A percentile compares a stretch with the other conserved stretches of the same genome.
phyloP scores from a whole-genome alignment of 371 early-diverging fungal genomes.

The Zancudomyces culisetae region DNA sequence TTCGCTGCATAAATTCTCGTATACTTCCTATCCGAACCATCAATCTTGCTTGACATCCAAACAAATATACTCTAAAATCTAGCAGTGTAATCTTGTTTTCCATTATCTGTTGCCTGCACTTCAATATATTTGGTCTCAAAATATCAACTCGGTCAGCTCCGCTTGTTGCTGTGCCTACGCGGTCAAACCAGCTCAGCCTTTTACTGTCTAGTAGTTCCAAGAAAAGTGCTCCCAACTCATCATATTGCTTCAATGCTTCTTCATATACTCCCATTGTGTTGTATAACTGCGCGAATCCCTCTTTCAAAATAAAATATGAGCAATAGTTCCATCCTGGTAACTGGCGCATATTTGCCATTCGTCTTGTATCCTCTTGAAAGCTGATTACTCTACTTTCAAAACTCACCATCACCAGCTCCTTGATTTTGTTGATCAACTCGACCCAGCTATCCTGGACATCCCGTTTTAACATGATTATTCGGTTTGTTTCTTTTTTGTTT shows the following conservation, averaged over 20 bases:
- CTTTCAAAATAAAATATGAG: slow-evolving; percentile 85
- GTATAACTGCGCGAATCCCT: slow-evolving; percentile 68
- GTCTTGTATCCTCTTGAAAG: slow-evolving; percentile 71
- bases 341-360: slow-evolving; percentile 71
- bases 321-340: slow-evolving; percentile 97
- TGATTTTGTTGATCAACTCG: slow-evolving; percentile 49
- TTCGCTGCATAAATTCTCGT: slow-evolving; percentile 15
- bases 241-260: slow-evolving; percentile 79
- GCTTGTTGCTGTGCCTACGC: slow-evolving; percentile 62
- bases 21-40: slow-evolving; percentile 39
- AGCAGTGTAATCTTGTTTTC: slow-evolving; percentile 82
- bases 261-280: slow-evolving; percentile 68
- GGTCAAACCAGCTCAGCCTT: slow-evolving; percentile 71
- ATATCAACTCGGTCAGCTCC: slow-evolving; percentile 77
- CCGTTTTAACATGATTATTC: slow-evolving; percentile 10
- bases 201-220: slow-evolving; percentile 67
- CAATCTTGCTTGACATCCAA: slow-evolving; percentile 67
- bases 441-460: slow-evolving; percentile 60
- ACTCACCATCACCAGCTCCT: slow-evolving; percentile 56
- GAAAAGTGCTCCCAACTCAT: slow-evolving; percentile 85
- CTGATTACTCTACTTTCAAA: slow-evolving; percentile 59
- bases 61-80: slow-evolving; percentile 85
- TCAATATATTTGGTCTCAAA: slow-evolving; percentile 49
- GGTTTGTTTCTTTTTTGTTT: slow-evolving; percentile 29
- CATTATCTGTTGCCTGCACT: slow-evolving; percentile 68